Base-by-base conservation (phyloP, 768 basidiomycete genomes). In the Hypsizygus marmoreus region DNA sequence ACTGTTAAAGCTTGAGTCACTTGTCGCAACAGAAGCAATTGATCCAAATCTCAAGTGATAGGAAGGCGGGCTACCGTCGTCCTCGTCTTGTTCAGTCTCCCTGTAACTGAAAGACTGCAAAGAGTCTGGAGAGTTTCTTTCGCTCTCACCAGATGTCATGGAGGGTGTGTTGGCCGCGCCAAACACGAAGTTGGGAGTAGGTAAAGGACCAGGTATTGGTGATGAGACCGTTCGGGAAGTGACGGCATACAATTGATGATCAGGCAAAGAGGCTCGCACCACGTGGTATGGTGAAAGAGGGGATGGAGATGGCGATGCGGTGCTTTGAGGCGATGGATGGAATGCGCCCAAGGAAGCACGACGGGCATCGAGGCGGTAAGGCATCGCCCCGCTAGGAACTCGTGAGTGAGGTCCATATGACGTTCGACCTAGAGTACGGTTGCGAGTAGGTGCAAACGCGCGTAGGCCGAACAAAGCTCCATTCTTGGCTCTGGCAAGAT, bases 181-280 rank as follows among this genome's bases (percentile, higher is more conserved):
- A 52, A 86, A 86, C 35, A 80, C 80, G 68, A 81, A 85, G 44
- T 75, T 76, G 30, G 81, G 81, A 4, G 73, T 72, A 2, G 83
- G 83, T 13, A 85, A 69, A 4, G 83, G 83, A 2, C 83, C 83
- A 7, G 81, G 66, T 49, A 80, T 62, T 46, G 70, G 71, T 34
- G 73, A 62, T 8, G 67, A 62, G 25, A 77, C 55, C 9, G 70
- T 56, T 28, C 82, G 76, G 6, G 77, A 69, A 22, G 75, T 68
- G 44, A 79, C 59, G 5, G 77, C 63, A 53, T 74, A 81, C 5
- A 78, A 61, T 11, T 68, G 68, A 48, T 76, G 75, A 49, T 81
- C 80, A 34, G 79, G 76, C 16, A 76, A 61, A 22, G 76, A 76
- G 11, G 69, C 69, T 30, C 78, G 72, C 17, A 69, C 60, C 1